phyloP scores from a whole-genome alignment of 2,329 filamentous ascomycete genomes.

The Colletotrichum sp. region DNA sequence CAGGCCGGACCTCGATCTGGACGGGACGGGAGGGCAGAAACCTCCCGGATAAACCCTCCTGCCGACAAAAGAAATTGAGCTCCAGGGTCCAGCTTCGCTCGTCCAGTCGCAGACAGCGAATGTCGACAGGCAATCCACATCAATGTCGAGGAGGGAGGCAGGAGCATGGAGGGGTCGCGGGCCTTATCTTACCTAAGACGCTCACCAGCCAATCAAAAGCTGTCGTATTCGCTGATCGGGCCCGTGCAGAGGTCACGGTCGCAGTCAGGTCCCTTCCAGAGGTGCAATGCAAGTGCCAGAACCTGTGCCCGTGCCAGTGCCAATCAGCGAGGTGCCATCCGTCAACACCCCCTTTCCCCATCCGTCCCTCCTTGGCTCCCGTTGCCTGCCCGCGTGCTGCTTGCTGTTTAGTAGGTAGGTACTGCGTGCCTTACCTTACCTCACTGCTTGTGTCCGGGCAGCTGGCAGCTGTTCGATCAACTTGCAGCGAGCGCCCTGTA shows the following conservation, averaged over 20 bases:
- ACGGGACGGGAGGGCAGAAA: neutral
- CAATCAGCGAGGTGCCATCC: neutral
- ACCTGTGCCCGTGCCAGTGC: neutral
- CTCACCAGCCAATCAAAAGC: neutral
- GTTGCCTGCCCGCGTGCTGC: neutral
- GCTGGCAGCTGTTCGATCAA: neutral
- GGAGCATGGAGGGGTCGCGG: neutral
- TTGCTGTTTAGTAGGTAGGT: neutral
- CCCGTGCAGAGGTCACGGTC: neutral
- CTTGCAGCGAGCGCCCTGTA: neutral
- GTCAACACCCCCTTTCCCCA: conserved; percentile 4
- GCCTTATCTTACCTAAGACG: conserved; percentile 12
- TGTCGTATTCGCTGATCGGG: neutral
- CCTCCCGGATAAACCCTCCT: conserved; percentile 3
- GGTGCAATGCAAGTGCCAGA: neutral
- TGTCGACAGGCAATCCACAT: neutral
- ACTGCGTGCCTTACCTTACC: neutral
- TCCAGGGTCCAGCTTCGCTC: conserved; percentile 5
- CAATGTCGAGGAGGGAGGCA: neutral
- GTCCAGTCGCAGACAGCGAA: neutral
- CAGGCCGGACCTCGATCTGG: neutral
- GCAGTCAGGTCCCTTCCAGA: neutral
- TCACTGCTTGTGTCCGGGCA: no score
- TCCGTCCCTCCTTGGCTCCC: neutral
- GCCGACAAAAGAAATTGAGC: conserved; percentile 17